Percentiles rank a stretch among this genome's conserved stretches.
phyloP scores from a whole-genome alignment of 2,329 filamentous ascomycete genomes.

The Arthrobotrys pseudoclavata region DNA sequence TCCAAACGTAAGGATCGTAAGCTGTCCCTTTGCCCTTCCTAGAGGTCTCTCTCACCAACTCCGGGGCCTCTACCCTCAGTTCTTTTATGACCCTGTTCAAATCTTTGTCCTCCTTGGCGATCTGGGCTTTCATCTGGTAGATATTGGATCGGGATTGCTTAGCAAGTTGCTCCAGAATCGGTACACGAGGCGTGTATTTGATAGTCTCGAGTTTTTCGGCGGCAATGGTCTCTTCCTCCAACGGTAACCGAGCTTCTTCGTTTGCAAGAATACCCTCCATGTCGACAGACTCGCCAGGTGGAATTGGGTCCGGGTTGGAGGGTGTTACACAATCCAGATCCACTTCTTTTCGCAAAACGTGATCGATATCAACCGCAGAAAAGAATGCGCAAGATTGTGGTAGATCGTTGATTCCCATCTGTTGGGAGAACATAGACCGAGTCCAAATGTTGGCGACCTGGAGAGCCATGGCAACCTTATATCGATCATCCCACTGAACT shows the following conservation, averaged over 20 bases:
- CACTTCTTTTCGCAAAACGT: conserved; percentile 96
- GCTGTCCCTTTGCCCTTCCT: conserved; percentile 10
- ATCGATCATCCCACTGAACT: conserved; percentile 86
- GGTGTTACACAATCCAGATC: conserved; percentile 98
- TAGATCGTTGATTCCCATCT: conserved; percentile 94
- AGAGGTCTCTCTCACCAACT: conserved; percentile 59
- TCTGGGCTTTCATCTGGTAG: conserved; percentile 85
- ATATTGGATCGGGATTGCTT: conserved; percentile 67
- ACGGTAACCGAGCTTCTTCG: conserved; percentile 68
- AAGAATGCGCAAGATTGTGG: conserved; percentile 97
- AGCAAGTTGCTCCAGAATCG: conserved; percentile 82
- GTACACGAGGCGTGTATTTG: conserved; percentile 77
- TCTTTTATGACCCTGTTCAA: conserved; percentile 79
- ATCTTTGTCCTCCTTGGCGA: conserved; percentile 78
- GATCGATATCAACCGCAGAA: conserved; percentile 93
- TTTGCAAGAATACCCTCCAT: conserved; percentile 83
- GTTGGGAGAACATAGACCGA: conserved; percentile 94
- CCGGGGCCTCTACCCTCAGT: conserved; percentile 67
- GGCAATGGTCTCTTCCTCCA: not conserved
- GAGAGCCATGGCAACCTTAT: conserved; percentile 89
- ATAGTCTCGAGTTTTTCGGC: conserved; percentile 74
- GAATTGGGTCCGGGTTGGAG: conserved; percentile 81
- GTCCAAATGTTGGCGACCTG: conserved; percentile 98
- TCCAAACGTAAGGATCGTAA: conserved; percentile 34
- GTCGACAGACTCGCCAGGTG: conserved; percentile 87